Evolutionary conservation across 176 grass and related monocot species (phyloP).

Genomic region (Eleusine indica): DNA sequence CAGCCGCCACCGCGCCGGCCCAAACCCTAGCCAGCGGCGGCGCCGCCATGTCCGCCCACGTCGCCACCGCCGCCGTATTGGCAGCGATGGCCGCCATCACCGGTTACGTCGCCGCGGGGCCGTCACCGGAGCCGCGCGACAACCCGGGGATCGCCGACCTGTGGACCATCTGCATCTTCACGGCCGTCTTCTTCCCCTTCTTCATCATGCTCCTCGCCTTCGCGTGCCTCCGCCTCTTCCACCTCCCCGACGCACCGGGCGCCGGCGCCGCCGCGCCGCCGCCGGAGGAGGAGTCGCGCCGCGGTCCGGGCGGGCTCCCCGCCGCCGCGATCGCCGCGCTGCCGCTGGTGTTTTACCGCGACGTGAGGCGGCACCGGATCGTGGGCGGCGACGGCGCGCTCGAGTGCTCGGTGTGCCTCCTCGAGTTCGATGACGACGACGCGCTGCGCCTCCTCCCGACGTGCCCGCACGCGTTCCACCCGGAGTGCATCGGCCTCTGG

Average conservation of each 20-base stretch:
- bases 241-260: not conserved
- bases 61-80: not conserved
- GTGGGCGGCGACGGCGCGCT: constrained; percentile 22
- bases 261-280: not conserved
- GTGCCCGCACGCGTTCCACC: constrained; percentile 68
- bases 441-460: constrained; percentile 55
- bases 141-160: not conserved
- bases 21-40: constrained; percentile 37
- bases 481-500: constrained; percentile 66
- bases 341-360: constrained; percentile 45
- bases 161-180: constrained; percentile 45
- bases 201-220: constrained; percentile 42
- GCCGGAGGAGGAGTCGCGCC: not conserved
- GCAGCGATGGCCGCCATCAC: not conserved
- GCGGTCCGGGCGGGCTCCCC: constrained; percentile 14
- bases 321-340: constrained; percentile 42
- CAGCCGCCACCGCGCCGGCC: not conserved
- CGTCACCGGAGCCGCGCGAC: constrained; percentile 1
- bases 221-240: constrained; percentile 47
- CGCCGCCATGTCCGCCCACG: constrained; percentile 4
- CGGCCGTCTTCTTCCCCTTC: constrained; percentile 46
- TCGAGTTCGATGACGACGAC: constrained; percentile 57
- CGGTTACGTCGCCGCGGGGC: not conserved
- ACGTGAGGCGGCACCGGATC: constrained; percentile 43
- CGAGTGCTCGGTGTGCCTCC: constrained; percentile 68